Evolutionary conservation across 345 rosid genomes (phyloP).

Genomic region (Eucalyptus polyanthemos): DNA sequence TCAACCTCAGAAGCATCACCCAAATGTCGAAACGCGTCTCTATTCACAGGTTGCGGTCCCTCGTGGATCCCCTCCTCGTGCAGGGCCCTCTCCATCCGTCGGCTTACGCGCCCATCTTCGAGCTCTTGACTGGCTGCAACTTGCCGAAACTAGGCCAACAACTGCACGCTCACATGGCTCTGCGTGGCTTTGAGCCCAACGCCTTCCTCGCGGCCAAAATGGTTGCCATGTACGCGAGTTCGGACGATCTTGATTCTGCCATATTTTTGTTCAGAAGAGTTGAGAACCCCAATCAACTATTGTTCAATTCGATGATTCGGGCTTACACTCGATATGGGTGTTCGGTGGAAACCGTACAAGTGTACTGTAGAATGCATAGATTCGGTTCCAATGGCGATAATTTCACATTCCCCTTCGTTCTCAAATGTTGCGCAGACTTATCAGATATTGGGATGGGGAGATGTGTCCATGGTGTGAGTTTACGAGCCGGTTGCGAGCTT

Average conservation of each 20-base stretch:
- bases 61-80: constrained; percentile 2
- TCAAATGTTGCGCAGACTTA: constrained; percentile 23
- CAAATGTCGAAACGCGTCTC: not conserved
- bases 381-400: constrained; percentile 21
- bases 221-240: constrained; percentile 29
- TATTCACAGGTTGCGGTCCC: not conserved
- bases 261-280: constrained; percentile 2
- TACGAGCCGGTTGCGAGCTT: constrained; percentile 11
- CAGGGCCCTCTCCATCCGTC: not conserved
- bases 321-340: constrained; percentile 21
- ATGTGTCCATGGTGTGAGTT: constrained; percentile 17
- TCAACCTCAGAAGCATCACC: not conserved
- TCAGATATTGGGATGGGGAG: constrained; percentile 4
- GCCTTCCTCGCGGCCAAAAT: constrained; percentile 31
- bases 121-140: constrained; percentile 10
- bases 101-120: constrained; percentile 18
- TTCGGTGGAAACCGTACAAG: constrained; percentile 4
- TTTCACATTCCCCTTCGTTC: constrained; percentile 32
- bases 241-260: constrained; percentile 26
- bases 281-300: constrained; percentile 5
- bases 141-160: constrained; percentile 15
- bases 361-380: constrained; percentile 11
- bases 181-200: constrained; percentile 22
- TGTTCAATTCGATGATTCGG: constrained; percentile 31
- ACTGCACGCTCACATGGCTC: constrained; percentile 32